Evolutionary conservation across 345 rosid genomes (phyloP).

Genomic region (Populus tremula): DNA sequence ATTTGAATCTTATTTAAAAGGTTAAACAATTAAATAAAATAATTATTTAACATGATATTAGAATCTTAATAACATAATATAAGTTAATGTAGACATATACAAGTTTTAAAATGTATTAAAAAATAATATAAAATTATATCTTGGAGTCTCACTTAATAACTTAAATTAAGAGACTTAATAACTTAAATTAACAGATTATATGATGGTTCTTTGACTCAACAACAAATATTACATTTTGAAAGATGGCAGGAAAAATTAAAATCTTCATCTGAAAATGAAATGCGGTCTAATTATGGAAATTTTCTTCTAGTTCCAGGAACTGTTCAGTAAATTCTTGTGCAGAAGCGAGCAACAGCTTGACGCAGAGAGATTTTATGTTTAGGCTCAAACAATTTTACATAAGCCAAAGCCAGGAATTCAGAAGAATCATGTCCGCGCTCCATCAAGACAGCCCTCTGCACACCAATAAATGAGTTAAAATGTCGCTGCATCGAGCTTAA

Average conservation of each 20-base stretch:
- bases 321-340: not conserved
- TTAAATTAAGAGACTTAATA: too few relatives aligned
- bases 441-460: not conserved
- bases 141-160: accelerated
- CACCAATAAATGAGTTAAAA: not conserved
- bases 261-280: not conserved
- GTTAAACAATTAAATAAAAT: too few relatives aligned
- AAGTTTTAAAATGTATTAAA: too few relatives aligned
- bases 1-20: too few relatives aligned
- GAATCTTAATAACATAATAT: too few relatives aligned
- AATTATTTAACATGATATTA: too few relatives aligned
- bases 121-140: too few relatives aligned
- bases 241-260: not conserved
- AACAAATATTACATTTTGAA: not conserved
- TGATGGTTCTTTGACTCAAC: too few relatives aligned
- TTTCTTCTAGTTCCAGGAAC: not conserved
- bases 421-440: not conserved
- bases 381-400: not conserved
- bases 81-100: accelerated
- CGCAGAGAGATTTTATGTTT: not conserved
- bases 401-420: not conserved
- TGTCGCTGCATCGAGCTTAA: not conserved
- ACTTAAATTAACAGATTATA: too few relatives aligned
- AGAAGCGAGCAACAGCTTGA: not conserved
- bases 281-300: too few relatives aligned